phyloP scores from a whole-genome alignment of 2,329 filamentous ascomycete genomes.

The Coleophoma eucalyptorum region DNA sequence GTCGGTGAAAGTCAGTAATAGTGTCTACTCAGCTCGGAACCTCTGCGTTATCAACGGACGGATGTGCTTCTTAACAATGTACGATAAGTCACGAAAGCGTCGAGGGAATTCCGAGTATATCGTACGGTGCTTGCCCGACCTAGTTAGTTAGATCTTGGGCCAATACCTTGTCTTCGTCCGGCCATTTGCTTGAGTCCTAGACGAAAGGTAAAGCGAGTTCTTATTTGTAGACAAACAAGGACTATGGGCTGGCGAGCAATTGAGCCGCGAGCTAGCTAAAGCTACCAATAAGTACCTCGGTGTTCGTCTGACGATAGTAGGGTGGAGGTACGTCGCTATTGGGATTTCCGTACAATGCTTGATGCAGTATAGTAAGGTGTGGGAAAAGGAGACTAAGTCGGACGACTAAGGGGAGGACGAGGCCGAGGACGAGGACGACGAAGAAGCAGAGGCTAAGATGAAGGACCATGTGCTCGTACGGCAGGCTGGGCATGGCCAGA shows the following conservation, averaged over 20 bases:
- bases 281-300: conserved; percentile 4
- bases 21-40: conserved; percentile 5
- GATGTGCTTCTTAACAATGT: conserved; percentile 5
- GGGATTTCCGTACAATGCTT: background rate
- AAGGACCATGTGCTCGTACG: background rate
- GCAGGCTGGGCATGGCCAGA: background rate
- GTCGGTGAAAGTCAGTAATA: conserved; percentile 8
- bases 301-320: background rate
- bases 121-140: background rate
- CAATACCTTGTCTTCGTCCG: conserved; percentile 2
- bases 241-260: no score
- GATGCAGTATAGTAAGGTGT: background rate
- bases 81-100: conserved; percentile 4
- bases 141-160: conserved; percentile 2
- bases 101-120: conserved; percentile 8
- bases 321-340: conserved; percentile 4
- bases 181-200: conserved; percentile 2
- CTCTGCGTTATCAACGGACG: conserved; percentile 8
- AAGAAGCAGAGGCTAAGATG: background rate
- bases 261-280: no score
- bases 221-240: background rate
- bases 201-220: background rate
- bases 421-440: no score
- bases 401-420: background rate
- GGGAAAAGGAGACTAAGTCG: conserved; percentile 1